Evolutionary conservation across 345 rosid genomes (phyloP), one percentile per base, ranked within the genome.

Genomic region (Gynandropsis gynandra): DNA sequence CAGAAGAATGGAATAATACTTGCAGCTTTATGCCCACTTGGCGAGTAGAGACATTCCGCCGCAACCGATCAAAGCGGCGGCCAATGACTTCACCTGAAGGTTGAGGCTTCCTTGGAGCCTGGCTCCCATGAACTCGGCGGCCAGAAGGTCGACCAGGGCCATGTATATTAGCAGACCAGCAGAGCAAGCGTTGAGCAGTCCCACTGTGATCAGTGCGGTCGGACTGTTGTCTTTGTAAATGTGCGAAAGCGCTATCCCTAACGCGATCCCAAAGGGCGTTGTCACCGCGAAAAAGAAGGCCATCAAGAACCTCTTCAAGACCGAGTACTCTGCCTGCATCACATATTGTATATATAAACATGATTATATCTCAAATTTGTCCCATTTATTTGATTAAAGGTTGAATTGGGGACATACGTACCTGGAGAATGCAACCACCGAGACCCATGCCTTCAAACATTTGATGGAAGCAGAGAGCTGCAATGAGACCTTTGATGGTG

Each of bases 361-460:
- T n/a, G n/a, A n/a, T n/a, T n/a, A n/a, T n/a, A n/a, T n/a, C n/a
- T n/a, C n/a, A n/a, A n/a, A n/a, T n/a, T n/a, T n/a, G n/a, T n/a
- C n/a, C n/a, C n/a, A n/a, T n/a, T n/a, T n/a, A n/a, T n/a, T n/a
- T n/a, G n/a, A n/a, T n/a, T n/a, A n/a, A n/a, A n/a, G n/a, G n/a
- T n/a, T n/a, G n/a, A n/a, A n/a, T n/a, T n/a, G n/a, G n/a, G n/a
- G n/a, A n/a, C n/a, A n/a, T n/a, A n/a, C n/a, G n/a, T 45, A 80
- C 89, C 81, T 82, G 89, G 31, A 80, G 75, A 42, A 87, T 87
- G 81, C 96, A 80, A 17, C 92, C 92, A 1, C 89, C 88, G 13
- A 77, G 92, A 27, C 86, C 95, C 95, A 77, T 83, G 39, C 96
- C 93, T 73, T 83, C 96, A 40, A 83, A 87, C 79, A 87, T 74